Conservation (phyloP, 352 stramenopile genomes). For the Phytopythium mirpurense region DNA sequence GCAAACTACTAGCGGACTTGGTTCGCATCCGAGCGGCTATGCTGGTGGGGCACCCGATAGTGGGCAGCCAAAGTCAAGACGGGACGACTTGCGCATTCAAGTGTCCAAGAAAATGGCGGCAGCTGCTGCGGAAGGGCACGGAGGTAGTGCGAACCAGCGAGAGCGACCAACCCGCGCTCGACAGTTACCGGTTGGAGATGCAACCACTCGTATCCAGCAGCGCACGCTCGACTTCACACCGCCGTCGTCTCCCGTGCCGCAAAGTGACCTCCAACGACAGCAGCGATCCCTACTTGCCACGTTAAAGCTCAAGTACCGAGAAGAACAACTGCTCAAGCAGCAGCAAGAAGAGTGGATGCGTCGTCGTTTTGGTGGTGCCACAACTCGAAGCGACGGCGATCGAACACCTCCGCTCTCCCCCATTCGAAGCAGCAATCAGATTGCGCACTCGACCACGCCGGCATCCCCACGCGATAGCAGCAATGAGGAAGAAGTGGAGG, state of each 20-base stretch:
- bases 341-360: conserved; percentile 77
- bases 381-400: conserved; percentile 2
- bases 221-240: conserved; percentile 32
- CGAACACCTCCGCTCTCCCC: conserved; percentile 22
- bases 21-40: not conserved
- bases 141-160: not conserved
- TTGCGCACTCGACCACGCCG: conserved; percentile 6
- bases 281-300: conserved; percentile 58
- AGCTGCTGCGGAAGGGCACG: conserved; percentile 11
- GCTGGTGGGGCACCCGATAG: not conserved
- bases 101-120: conserved; percentile 77
- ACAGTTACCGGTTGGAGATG: conserved; percentile 6
- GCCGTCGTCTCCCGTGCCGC: conserved; percentile 56
- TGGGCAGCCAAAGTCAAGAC: conserved; percentile 17
- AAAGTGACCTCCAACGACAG: conserved; percentile 52
- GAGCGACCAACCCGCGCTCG: conserved; percentile 2
- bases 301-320: conserved; percentile 51
- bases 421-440: conserved; percentile 12
- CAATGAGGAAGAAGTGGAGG: conserved; percentile 10
- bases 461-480: not conserved
- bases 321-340: conserved; percentile 63
- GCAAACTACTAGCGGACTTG: not conserved
- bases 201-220: conserved; percentile 1
- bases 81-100: conserved; percentile 66
- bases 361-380: conserved; percentile 20